Evolutionary conservation across 108 stramenopile genomes (phyloP).

Genomic region (Schizochytrium sp.): DNA sequence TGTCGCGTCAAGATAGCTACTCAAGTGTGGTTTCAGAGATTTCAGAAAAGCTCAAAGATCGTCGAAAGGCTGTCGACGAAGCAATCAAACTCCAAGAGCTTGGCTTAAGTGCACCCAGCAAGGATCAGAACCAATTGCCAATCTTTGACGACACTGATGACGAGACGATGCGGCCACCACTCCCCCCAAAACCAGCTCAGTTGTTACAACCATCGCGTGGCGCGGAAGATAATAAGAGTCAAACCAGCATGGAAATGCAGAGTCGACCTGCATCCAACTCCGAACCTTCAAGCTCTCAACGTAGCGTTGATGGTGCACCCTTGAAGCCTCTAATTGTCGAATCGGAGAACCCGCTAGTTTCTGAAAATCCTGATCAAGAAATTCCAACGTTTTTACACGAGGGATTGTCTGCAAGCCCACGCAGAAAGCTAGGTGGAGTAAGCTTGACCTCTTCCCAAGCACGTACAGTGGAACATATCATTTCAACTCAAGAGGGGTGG

Average conservation of each 20-base stretch:
- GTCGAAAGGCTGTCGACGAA: background rate
- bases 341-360: too few species aligned
- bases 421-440: background rate
- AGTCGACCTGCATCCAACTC: too few species aligned
- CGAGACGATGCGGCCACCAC: background rate
- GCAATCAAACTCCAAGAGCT: background rate
- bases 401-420: background rate
- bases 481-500: background rate
- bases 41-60: background rate
- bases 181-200: constrained; percentile 5
- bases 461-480: background rate
- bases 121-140: too few species aligned
- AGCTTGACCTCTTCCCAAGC: background rate
- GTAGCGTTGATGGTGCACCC: too few species aligned
- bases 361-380: too few species aligned
- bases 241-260: background rate
- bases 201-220: background rate
- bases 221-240: background rate
- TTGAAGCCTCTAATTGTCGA: too few species aligned
- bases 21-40: constrained; percentile 7
- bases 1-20: constrained; percentile 37
- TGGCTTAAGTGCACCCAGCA: too few species aligned
- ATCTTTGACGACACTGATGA: background rate
- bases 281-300: too few species aligned
- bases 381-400: too few species aligned